phyloP scores from a whole-genome alignment of 352 stramenopile genomes.

The Globisporangium spiculum region DNA sequence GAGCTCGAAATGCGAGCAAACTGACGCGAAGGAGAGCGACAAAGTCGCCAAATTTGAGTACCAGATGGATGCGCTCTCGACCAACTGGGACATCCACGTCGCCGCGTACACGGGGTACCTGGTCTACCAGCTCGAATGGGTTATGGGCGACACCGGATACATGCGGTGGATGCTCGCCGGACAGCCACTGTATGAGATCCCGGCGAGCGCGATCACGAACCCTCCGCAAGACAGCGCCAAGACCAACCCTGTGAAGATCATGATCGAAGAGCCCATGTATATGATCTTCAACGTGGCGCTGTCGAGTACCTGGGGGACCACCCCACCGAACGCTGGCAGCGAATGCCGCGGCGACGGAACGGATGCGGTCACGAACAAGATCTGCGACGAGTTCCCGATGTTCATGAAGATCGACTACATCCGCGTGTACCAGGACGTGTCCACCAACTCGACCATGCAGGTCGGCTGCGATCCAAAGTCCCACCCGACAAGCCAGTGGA shows the following conservation, averaged over 20 bases:
- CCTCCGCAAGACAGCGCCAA: constrained; percentile 36
- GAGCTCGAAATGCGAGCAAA: constrained; percentile 46
- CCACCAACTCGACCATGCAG: constrained; percentile 17
- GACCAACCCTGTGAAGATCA: constrained; percentile 62
- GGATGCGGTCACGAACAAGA: constrained; percentile 26
- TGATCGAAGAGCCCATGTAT: constrained; percentile 50
- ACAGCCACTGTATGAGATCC: constrained; percentile 85
- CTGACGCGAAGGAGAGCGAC: constrained; percentile 37
- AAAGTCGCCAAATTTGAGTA: constrained; percentile 61
- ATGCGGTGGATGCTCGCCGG: constrained; percentile 67
- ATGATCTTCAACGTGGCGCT: constrained; percentile 59
- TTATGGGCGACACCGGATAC: constrained; percentile 55
- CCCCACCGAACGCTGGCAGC: constrained; percentile 31
- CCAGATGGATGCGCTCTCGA: constrained; percentile 71
- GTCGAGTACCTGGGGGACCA: constrained; percentile 31
- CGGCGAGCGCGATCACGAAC: constrained; percentile 47
- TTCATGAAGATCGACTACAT: constrained; percentile 85
- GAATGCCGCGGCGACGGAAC: constrained; percentile 26
- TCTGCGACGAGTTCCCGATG: constrained; percentile 48
- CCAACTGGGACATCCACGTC: constrained; percentile 64
- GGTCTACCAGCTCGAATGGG: constrained; percentile 70
- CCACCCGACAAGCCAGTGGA: constrained; percentile 35
- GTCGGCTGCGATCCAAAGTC: constrained; percentile 31
- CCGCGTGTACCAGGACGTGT: constrained; percentile 71
- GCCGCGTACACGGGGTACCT: constrained; percentile 60